Evolutionary conservation across 148 eudicot genomes (phyloP).

Genomic region (Hydrangea macrophylla): DNA sequence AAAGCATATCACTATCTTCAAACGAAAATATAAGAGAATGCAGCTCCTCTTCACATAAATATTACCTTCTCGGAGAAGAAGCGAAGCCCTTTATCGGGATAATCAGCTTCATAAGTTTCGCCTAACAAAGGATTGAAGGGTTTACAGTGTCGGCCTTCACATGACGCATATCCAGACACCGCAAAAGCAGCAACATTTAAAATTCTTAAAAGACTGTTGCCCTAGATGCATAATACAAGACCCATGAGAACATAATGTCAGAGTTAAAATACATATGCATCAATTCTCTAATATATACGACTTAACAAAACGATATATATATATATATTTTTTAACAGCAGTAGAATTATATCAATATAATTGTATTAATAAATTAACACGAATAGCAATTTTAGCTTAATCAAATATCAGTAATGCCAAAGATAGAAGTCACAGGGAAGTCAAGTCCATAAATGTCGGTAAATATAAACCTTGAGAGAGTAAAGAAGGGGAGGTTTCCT

Average conservation of each 20-base stretch:
- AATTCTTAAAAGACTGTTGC: constrained; percentile 78
- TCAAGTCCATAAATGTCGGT: neutral
- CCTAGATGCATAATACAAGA: constrained; percentile 48
- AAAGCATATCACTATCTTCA: constrained; percentile 4
- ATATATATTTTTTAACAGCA: neutral
- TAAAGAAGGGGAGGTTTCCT: neutral
- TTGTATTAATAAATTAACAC: too few relatives aligned
- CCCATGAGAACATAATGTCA: constrained; percentile 6
- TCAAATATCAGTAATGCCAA: too few relatives aligned
- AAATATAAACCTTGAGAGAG: neutral
- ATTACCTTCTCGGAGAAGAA: constrained; percentile 94
- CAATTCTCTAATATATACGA: neutral
- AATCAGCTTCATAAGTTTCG: constrained; percentile 97
- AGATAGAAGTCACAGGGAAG: too few relatives aligned
- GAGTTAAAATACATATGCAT: too few relatives aligned
- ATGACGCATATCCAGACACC: constrained; percentile 92
- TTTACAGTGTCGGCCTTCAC: constrained; percentile 91
- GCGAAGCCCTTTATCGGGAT: constrained; percentile 85
- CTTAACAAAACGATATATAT: neutral
- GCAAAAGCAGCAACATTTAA: constrained; percentile 97
- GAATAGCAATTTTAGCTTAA: too few relatives aligned
- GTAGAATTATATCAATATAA: too few relatives aligned
- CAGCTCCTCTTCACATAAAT: neutral
- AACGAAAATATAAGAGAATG: neutral
- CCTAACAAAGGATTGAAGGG: constrained; percentile 98